phyloP scores from a whole-genome alignment of 208 protist species.

The Giardia muris region DNA sequence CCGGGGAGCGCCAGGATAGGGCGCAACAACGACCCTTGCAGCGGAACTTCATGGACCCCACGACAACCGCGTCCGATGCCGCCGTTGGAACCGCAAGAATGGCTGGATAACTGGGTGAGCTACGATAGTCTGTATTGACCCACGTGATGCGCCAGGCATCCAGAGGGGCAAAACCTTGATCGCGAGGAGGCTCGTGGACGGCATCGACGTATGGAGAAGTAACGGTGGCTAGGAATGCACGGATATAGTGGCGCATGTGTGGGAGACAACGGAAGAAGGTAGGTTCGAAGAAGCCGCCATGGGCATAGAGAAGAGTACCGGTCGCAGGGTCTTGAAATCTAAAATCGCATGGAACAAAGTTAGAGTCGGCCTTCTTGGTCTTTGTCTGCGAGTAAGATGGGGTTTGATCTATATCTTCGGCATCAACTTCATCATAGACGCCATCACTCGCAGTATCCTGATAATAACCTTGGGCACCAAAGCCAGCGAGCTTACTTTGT shows the following conservation, averaged over 20 bases:
- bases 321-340: neutral
- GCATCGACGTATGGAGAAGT: neutral
- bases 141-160: neutral
- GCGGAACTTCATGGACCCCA: constrained; percentile 44
- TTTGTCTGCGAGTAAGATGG: neutral
- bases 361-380: neutral
- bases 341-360: neutral
- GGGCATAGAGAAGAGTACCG: neutral
- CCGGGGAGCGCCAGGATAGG: constrained; percentile 43
- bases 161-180: neutral
- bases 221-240: neutral
- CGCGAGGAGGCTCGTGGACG: neutral
- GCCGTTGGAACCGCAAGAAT: constrained; percentile 47
- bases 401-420: neutral
- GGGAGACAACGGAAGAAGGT: neutral
- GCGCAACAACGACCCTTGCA: constrained; percentile 46
- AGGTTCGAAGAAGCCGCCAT: neutral
- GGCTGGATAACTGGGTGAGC: constrained; percentile 50
- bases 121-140: constrained; percentile 48
- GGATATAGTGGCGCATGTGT: neutral
- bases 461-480: neutral
- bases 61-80: constrained; percentile 45
- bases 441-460: neutral
- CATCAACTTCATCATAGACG: neutral
- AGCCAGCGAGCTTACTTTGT: neutral